Evolutionary conservation across 164 flowering plant genomes (phyloP), one percentile per base, ranked within the genome.

Genomic region (Stephania japonica): DNA sequence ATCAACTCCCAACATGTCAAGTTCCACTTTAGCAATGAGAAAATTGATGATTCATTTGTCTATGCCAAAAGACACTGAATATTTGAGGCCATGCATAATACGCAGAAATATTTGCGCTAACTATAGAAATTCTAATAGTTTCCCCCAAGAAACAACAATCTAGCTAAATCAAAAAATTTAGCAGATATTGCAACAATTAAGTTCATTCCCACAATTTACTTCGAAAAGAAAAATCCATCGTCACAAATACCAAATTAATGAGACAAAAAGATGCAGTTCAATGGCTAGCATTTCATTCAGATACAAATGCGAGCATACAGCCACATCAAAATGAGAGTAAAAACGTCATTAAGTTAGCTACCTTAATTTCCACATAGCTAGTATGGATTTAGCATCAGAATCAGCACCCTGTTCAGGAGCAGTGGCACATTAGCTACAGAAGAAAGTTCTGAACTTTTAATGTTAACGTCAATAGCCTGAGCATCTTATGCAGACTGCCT

Each of bases 331-430:
- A 56, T 16, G 21, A 56, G 62, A 56, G 18, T 18, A 56, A 41
- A 5, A 56, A 26, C 65, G 8, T 50, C 23, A 13, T 11, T 19
- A 14, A 42, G 18, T 53, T 11, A 44, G 74, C 78, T 50, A 90
- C 97, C 97, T 89, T 43, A 90, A 80, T 75, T 84, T 85, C 97
- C 97, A 92, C 23, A 82, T 81, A 43, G 97, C 95, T 43, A 80
- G 75, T 26, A 92, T 79, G 78, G 63, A 85, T 32, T 71, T 77
- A 50, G 72, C 53, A 72, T 83, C 83, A 65, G 82, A 76, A 65
- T 73, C 72, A 38, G 70, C 42, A 67, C 78, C 88, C 93, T 91
- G 89, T 82, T 79, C 23, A 67, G 24, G 64, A 56, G 23, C 10
- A 4, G 32, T 21, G 61, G 69, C 8, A 23, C 50, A 49, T 70